Evolutionary conservation across 495 filamentous ascomycete genomes (phyloP), one percentile per base, ranked within the genome.

Genomic region (Cercophora samala): DNA sequence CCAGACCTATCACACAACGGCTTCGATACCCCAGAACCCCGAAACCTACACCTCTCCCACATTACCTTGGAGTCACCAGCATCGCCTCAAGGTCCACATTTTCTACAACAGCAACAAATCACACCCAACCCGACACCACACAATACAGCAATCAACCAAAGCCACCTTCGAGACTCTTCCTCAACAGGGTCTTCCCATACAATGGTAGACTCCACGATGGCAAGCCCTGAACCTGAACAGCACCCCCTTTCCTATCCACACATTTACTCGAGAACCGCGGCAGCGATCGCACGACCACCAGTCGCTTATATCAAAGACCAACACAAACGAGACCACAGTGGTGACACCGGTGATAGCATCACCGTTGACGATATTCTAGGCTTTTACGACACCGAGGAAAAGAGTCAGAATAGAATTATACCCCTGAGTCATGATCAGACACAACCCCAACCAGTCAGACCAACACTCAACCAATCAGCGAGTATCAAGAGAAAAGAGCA

Each of bases 311-410:
- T 11, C 22, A 23, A 56, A 22, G 53, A 61, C 19, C 74, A 71
- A 19, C 64, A 66, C 11, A 66, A 54, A 18, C 64, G 60, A 23
- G 68, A 73, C 17, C 66, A 11, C 1, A 69, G 68, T 29, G 29
- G 46, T 0, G 64, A 69, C 1, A 72, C 37, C 13, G 37, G 29
- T 0, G 63, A 71, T 1, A 70, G 64, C 21, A 73, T 77, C 26
- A 79, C 74, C 32, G 67, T 77, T 19, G 75, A 79, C n/a, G 73
- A 76, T 22, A 77, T 75, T 21, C 9, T 79, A 51, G 75, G 73
- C 4, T 64, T 75, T 0, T 77, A 77, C 32, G 55, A 73, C 37
- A 46, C 11, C 24, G 70, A 65, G 9, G 70, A 72, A 46, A 60
- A 74, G 13, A 72, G 67, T 19, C 64, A 64, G 37, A 72, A 67